Conservation (phyloP, 805 yeast species). For the Pichia exigua region DNA sequence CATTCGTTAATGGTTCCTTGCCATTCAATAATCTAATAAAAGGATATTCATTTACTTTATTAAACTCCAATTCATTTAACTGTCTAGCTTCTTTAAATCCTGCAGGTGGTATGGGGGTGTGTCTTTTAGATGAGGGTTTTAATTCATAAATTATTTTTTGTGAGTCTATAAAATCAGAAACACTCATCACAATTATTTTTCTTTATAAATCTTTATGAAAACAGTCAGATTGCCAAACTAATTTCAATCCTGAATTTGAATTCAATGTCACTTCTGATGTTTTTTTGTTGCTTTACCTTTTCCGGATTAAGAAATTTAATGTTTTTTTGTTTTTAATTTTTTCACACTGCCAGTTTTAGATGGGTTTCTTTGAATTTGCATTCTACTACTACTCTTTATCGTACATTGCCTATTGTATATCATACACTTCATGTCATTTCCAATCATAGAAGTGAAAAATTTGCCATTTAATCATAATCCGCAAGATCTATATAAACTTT, state of each 20-base stretch:
- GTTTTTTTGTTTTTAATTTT: neutral
- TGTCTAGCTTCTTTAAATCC: conserved; percentile 7
- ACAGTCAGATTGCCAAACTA: neutral
- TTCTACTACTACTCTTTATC: neutral
- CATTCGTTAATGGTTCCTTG: conserved; percentile 32
- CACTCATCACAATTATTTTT: neutral
- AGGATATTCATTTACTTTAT: conserved; percentile 24
- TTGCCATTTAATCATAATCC: conserved; percentile 44
- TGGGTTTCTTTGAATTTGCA: too few relatives aligned
- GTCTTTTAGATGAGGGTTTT: conserved; percentile 6
- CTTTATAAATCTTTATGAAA: neutral
- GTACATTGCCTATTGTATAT: neutral
- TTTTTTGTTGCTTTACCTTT: neutral
- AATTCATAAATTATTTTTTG: conserved; percentile 28
- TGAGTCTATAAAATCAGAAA: conserved; percentile 19
- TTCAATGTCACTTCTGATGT: neutral
- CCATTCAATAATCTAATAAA: conserved; percentile 38
- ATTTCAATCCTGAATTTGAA: neutral
- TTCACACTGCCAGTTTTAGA: too few relatives aligned
- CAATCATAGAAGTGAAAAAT: conserved; percentile 44
- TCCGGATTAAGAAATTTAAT: neutral
- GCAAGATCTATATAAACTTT: conserved; percentile 41
- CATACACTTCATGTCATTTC: conserved; percentile 14
- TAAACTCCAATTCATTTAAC: neutral
- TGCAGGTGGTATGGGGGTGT: neutral